A percentile compares a stretch with the other conserved stretches of the same genome.
Conservation (phyloP, 2,329 filamentous ascomycete species). For the Boeremia exigua region DNA sequence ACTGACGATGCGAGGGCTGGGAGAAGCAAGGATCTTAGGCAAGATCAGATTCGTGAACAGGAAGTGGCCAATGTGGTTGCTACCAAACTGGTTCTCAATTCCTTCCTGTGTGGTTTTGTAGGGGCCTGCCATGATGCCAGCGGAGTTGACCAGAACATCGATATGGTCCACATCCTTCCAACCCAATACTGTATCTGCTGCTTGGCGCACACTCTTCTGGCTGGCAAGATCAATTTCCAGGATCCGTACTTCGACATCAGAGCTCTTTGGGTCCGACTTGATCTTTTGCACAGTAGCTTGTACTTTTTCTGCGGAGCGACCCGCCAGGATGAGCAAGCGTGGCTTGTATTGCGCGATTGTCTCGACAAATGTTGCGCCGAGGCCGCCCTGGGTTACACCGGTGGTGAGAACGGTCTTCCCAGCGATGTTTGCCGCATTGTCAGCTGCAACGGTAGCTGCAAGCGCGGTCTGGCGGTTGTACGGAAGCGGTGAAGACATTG, state of each 20-base stretch:
- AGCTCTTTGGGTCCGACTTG: conserved; percentile 29
- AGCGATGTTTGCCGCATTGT: conserved; percentile 52
- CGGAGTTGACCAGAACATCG: conserved; percentile 54
- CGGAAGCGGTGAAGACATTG: conserved; percentile 21
- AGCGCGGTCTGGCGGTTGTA: conserved; percentile 32
- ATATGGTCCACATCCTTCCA: conserved; percentile 40
- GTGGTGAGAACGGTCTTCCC: conserved; percentile 52
- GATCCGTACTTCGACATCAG: conserved; percentile 43
- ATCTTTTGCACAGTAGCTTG: conserved; percentile 49
- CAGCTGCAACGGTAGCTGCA: conserved; percentile 47
- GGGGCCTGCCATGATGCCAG: conserved; percentile 46
- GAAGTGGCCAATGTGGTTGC: conserved; percentile 60
- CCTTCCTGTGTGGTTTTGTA: conserved; percentile 41
- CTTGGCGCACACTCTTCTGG: conserved; percentile 43
- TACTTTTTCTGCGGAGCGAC: conserved; percentile 53
- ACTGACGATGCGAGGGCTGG: conserved; percentile 50
- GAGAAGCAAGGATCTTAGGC: conserved; percentile 47
- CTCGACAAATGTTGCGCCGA: conserved; percentile 37
- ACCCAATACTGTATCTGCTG: conserved; percentile 39
- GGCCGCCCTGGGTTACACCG: conserved; percentile 36
- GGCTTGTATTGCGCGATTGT: conserved; percentile 38
- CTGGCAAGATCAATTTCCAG: conserved; percentile 46
- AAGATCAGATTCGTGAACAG: conserved; percentile 55
- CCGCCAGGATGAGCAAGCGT: conserved; percentile 41
- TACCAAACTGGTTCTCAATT: conserved; percentile 51